Evolutionary conservation across 1,284 basidiomycete genomes (phyloP), one percentile per base, ranked within the genome.

Genomic region (Leccinum subrobustum): DNA sequence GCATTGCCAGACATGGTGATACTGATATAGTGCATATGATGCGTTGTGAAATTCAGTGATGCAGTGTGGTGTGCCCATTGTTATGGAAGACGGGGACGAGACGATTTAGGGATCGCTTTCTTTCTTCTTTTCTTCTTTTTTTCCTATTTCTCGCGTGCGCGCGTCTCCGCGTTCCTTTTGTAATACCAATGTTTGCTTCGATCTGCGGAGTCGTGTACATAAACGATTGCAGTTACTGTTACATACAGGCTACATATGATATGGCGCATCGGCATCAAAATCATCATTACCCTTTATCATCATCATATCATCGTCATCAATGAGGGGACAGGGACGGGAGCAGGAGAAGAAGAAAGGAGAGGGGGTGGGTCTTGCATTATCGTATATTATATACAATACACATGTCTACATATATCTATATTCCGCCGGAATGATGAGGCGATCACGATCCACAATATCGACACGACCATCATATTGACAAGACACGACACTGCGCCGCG

Each of bases 21-120:
- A 42, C 18, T 44, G 42, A 44, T 44, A 44, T 44, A 44, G 11
- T 20, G 11, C 11, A 44, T 44, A 44, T 44, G 42, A 44, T 20
- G 5, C 42, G 42, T 44, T 44, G 42, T 72, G 61, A 68, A 69
- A 72, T 69, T 69, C 59, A 61, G 57, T 71, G 62, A 68, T 70
- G 27, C 42, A 3, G 42, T 44, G 42, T n/a, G 37, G 16, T 39
- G 37, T 39, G 37, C 37, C 35, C 42, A 70, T 70, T 29, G 62
- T 27, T 67, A 70, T 73, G 68, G 68, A 72, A 65, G 68, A 61
- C 42, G 42, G 42, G n/a, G n/a, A 42, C n/a, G 39, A 42, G 39
- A 42, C n/a, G 53, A 53, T 20, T 29, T 8, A 37, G 57, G 23
- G 5, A 56, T 57, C 58, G 48, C 56, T 61, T 55, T 44, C 42